Evolutionary conservation across 805 yeast genomes (phyloP).

Genomic region (Candida pini): DNA sequence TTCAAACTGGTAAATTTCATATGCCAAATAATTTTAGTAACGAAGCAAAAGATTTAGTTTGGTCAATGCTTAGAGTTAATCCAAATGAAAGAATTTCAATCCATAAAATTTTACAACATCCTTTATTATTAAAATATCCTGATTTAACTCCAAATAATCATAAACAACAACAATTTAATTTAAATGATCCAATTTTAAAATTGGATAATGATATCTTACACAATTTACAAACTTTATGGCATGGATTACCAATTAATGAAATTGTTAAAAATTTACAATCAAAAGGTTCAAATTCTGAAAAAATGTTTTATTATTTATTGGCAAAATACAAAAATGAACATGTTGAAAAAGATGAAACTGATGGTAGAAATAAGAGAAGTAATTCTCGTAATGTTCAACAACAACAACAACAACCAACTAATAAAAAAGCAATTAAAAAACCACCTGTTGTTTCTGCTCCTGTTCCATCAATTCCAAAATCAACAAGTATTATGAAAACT

Average conservation of each 20-base stretch:
- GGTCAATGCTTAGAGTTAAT: constrained; percentile 60
- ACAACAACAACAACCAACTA: constrained; percentile 4
- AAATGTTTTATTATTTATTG: constrained; percentile 32
- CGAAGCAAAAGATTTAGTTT: constrained; percentile 65
- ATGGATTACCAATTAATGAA: constrained; percentile 38
- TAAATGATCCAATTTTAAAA: constrained; percentile 21
- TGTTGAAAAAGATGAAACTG: constrained; percentile 10
- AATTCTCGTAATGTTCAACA: constrained; percentile 1
- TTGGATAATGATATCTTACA: constrained; percentile 47
- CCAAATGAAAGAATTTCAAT: constrained; percentile 71
- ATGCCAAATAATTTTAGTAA: constrained; percentile 60
- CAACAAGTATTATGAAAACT: constrained; percentile 28
- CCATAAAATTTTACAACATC: constrained; percentile 55
- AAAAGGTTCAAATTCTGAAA: constrained; percentile 26
- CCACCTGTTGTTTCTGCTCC: constrained; percentile 6
- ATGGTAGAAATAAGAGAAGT: constrained; percentile 12
- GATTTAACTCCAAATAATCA: constrained; percentile 24
- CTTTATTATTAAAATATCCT: constrained; percentile 48
- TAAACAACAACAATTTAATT: constrained; percentile 18
- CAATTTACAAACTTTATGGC: constrained; percentile 53
- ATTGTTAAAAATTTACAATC: constrained; percentile 24
- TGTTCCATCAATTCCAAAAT: constrained; percentile 18
- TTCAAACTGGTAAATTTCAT: constrained; percentile 67
- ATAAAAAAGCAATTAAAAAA: not conserved
- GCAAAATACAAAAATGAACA: constrained; percentile 29